A percentile compares a stretch with the other conserved stretches of the same genome.
Evolutionary conservation across 192 early-diverging fungal genomes (phyloP).

Genomic region (Gryganskiella cystojenkinii): DNA sequence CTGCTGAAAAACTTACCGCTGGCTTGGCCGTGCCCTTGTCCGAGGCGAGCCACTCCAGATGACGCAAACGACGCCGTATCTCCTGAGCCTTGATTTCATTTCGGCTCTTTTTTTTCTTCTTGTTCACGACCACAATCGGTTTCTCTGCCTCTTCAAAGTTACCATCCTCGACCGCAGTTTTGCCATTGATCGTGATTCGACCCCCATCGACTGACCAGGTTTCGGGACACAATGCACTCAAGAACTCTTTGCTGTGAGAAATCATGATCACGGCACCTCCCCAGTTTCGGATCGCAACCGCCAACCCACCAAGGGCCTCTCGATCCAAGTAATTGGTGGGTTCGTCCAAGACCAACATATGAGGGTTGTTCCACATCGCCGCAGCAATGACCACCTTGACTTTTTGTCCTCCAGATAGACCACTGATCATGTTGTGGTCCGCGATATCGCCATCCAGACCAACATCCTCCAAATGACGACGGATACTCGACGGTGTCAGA

Average conservation of each 20-base stretch:
- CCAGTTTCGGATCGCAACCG: conserved; percentile 77
- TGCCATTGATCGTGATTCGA: conserved; percentile 52
- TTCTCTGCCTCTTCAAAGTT: conserved; percentile 56
- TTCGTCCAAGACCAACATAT: conserved; percentile 83
- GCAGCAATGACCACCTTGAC: conserved; percentile 89
- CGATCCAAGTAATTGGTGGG: conserved; percentile 78
- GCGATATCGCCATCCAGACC: conserved; percentile 83
- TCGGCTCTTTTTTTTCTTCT: conserved; percentile 67
- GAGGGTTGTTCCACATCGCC: conserved; percentile 88
- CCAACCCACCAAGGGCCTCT: conserved; percentile 80
- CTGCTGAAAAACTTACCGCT: conserved; percentile 10
- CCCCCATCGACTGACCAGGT: conserved; percentile 76
- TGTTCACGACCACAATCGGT: conserved; percentile 59
- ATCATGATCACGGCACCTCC: conserved; percentile 85
- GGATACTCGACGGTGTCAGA: conserved; percentile 73
- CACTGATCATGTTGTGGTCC: conserved; percentile 78
- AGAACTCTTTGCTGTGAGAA: conserved; percentile 84
- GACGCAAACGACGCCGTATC: conserved; percentile 58
- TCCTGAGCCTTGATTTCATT: conserved; percentile 64
- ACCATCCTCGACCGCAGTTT: conserved; percentile 58
- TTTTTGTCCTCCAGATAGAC: conserved; percentile 87
- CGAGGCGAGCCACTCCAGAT: conserved; percentile 61
- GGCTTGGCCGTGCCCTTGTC: conserved; percentile 43
- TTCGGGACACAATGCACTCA: conserved; percentile 74
- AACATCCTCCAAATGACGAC: conserved; percentile 77